These are phyloP conservation scores for Fusarium stilboides DNA, from an alignment of 2,329 filamentous ascomycete species.

Conservation along the genomic window DNA sequence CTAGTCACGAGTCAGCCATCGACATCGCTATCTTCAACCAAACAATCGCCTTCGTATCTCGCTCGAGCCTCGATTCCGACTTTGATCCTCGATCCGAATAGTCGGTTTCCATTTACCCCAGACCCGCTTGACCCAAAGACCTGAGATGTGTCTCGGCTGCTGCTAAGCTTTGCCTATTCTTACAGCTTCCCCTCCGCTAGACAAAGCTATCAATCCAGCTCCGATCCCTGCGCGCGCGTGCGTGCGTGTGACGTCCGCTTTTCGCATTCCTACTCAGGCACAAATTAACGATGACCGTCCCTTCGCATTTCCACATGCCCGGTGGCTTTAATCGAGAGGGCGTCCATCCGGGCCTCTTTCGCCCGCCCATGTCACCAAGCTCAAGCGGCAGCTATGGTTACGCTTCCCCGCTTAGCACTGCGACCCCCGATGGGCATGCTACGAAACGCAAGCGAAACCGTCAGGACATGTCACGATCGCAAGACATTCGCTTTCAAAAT, in stretches of 20 bases:
- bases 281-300: conserved; percentile 44
- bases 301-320: conserved; percentile 56
- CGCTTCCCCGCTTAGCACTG: conserved; percentile 38
- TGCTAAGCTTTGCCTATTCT: conserved; percentile 39
- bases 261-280: conserved; percentile 24
- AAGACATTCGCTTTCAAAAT: conserved; percentile 42
- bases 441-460: conserved; percentile 64
- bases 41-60: not conserved
- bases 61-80: conserved; percentile 15
- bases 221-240: conserved; percentile 11
- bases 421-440: conserved; percentile 44
- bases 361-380: conserved; percentile 61
- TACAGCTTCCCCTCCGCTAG: conserved; percentile 27
- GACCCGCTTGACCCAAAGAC: conserved; percentile 34
- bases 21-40: conserved; percentile 11
- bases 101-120: conserved; percentile 23
- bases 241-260: conserved; percentile 10
- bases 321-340: conserved; percentile 55
- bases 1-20: conserved; percentile 37
- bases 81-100: conserved; percentile 23
- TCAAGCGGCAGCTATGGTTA: conserved; percentile 59
- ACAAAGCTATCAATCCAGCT: conserved; percentile 21
- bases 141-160: conserved; percentile 51
- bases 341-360: conserved; percentile 64
- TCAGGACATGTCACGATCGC: conserved; percentile 50